Evolutionary conservation across 2,329 filamentous ascomycete species (phyloP).

Genomic region (Coniochaeta sp.): DNA sequence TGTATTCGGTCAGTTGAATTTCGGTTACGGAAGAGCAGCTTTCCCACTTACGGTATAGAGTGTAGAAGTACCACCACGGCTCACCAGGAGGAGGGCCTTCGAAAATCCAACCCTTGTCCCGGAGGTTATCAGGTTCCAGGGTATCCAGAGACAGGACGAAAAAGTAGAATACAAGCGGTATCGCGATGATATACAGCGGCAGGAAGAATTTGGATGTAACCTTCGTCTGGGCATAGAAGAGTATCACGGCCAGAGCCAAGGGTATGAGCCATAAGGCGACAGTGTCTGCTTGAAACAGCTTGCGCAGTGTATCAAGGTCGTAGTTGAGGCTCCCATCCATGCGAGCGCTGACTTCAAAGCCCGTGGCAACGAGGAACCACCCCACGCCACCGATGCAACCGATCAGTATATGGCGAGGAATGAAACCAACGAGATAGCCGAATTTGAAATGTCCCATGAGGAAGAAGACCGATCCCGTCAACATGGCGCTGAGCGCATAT

Average conservation of each 20-base stretch:
- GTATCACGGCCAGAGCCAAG: constrained; percentile 63
- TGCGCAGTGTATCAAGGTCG: constrained; percentile 65
- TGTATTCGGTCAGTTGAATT: constrained; percentile 13
- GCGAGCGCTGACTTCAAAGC: constrained; percentile 86
- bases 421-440: constrained; percentile 92
- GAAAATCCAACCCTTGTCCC: constrained; percentile 82
- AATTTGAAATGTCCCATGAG: constrained; percentile 80
- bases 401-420: constrained; percentile 90
- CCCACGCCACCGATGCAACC: constrained; percentile 97
- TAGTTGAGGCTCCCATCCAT: constrained; percentile 81
- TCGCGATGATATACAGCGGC: constrained; percentile 75
- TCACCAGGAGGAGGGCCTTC: constrained; percentile 74
- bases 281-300: constrained; percentile 66
- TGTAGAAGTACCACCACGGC: constrained; percentile 98
- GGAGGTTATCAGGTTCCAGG: constrained; percentile 59
- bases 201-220: constrained; percentile 78
- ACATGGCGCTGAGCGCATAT: constrained; percentile 81
- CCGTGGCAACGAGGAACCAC: constrained; percentile 87
- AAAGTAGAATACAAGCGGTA: constrained; percentile 72
- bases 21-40: not conserved
- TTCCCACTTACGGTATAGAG: constrained; percentile 68
- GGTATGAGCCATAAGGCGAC: constrained; percentile 78
- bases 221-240: constrained; percentile 70
- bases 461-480: constrained; percentile 90
- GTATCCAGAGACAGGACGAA: constrained; percentile 63